These are phyloP conservation scores for Taphrina deformans DNA, from an alignment of 1,139 yeast species.

Conservation along the genomic window DNA sequence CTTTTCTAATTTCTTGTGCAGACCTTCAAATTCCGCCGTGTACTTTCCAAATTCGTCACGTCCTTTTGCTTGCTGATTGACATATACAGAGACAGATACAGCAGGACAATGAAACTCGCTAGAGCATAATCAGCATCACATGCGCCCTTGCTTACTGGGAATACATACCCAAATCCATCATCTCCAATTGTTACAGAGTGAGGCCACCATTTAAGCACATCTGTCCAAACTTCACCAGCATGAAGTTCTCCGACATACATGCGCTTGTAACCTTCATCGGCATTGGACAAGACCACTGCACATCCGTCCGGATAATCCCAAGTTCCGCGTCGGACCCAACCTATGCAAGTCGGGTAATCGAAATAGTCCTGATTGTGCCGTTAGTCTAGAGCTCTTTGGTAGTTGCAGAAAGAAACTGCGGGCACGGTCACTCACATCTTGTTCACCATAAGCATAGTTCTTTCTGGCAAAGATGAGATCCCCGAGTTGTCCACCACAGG, in stretches of 20 bases:
- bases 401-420: no score
- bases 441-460: conserved; percentile 39
- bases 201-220: conserved; percentile 37
- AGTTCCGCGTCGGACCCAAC: conserved; percentile 40
- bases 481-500: conserved; percentile 38
- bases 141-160: not conserved
- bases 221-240: conserved; percentile 39
- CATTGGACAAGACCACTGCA: conserved; percentile 39
- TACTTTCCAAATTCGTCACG: conserved; percentile 36
- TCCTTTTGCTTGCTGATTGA: conserved; percentile 37
- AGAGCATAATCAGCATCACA: not conserved
- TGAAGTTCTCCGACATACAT: conserved; percentile 39
- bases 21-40: conserved; percentile 27
- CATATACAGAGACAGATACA: conserved; percentile 38
- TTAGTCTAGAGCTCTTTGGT: not conserved
- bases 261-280: conserved; percentile 38
- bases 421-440: conserved; percentile 34
- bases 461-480: conserved; percentile 38
- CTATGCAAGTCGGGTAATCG: conserved; percentile 38
- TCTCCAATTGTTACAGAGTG: conserved; percentile 36
- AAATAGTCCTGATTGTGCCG: conserved; percentile 7
- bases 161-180: conserved; percentile 36
- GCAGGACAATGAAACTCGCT: conserved; percentile 37
- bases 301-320: conserved; percentile 38
- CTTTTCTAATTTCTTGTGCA: conserved; percentile 21